Percentiles rank a stretch among this genome's conserved stretches.
Evolutionary conservation across 352 stramenopile genomes (phyloP).

Genomic region (Globisporangium splendens): DNA sequence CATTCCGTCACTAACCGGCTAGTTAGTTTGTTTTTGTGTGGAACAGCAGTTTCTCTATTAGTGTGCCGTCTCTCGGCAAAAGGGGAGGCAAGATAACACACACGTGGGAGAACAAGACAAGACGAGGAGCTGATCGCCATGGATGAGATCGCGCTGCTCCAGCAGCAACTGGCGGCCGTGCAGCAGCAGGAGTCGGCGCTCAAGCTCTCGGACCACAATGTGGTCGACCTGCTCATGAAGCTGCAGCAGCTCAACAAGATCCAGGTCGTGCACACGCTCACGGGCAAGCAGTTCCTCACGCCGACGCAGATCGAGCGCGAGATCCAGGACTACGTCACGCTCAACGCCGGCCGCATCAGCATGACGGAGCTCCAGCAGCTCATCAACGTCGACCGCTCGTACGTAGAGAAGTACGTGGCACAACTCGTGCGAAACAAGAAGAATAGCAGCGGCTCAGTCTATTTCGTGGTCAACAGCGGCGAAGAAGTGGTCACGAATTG

Average conservation of each 20-base stretch:
- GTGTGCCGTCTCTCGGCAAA: too few species aligned
- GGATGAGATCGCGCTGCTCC: slow-evolving; percentile 81
- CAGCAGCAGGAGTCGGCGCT: slow-evolving; percentile 76
- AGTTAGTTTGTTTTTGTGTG: too few species aligned
- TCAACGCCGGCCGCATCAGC: slow-evolving; percentile 61
- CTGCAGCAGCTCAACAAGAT: slow-evolving; percentile 73
- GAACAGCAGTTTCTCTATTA: too few species aligned
- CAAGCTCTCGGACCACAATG: slow-evolving; percentile 81
- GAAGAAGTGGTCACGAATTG: slow-evolving; percentile 77
- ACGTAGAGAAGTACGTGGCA: slow-evolving; percentile 60
- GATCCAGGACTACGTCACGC: slow-evolving; percentile 65
- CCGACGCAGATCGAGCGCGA: slow-evolving; percentile 66
- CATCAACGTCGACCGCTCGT: slow-evolving; percentile 68
- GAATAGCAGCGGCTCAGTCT: slow-evolving; percentile 31
- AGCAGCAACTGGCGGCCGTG: slow-evolving; percentile 73
- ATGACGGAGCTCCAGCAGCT: slow-evolving; percentile 63
- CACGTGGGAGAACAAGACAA: too few species aligned
- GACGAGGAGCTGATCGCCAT: slow-evolving; percentile 20
- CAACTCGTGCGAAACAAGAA: slow-evolving; percentile 33
- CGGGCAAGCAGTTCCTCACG: slow-evolving; percentile 80
- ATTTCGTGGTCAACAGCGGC: slow-evolving; percentile 63
- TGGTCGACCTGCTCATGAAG: slow-evolving; percentile 77
- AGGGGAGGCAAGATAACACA: too few species aligned
- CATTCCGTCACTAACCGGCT: too few species aligned
- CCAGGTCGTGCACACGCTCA: slow-evolving; percentile 75